Evolutionary conservation across 352 stramenopile genomes (phyloP).

Genomic region (Heterotrichella gracilis): DNA sequence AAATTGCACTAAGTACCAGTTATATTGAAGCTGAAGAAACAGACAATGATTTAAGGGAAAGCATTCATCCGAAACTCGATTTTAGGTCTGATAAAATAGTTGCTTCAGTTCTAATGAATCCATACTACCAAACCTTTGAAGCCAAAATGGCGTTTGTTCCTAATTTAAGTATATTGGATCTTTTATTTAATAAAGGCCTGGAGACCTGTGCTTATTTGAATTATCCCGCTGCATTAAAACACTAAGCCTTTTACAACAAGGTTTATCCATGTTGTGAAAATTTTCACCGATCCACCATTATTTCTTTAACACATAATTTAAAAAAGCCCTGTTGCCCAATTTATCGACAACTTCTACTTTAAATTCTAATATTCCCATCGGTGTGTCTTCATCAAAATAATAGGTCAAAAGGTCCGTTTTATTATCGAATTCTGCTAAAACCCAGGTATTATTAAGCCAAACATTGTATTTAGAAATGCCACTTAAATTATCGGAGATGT

Average conservation of each 20-base stretch:
- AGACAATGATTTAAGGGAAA: background rate
- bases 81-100: background rate
- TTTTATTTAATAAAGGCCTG: slow-evolving; percentile 4
- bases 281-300: too few species aligned
- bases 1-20: background rate
- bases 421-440: background rate
- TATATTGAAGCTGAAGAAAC: background rate
- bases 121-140: background rate
- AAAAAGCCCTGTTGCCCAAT: background rate
- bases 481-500: background rate
- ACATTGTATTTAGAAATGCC: background rate
- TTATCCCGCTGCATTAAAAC: too few species aligned
- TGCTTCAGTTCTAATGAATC: background rate
- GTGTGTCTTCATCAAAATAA: background rate
- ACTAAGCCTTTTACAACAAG: too few species aligned
- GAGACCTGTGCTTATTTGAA: background rate
- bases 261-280: too few species aligned
- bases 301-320: background rate
- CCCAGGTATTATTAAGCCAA: background rate
- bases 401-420: background rate
- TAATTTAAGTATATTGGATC: background rate
- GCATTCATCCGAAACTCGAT: background rate
- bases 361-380: background rate
- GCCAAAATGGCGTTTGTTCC: background rate
- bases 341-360: background rate